phyloP scores from a whole-genome alignment of 805 yeast genomes.

The Helenozyma rhizophorensis region DNA sequence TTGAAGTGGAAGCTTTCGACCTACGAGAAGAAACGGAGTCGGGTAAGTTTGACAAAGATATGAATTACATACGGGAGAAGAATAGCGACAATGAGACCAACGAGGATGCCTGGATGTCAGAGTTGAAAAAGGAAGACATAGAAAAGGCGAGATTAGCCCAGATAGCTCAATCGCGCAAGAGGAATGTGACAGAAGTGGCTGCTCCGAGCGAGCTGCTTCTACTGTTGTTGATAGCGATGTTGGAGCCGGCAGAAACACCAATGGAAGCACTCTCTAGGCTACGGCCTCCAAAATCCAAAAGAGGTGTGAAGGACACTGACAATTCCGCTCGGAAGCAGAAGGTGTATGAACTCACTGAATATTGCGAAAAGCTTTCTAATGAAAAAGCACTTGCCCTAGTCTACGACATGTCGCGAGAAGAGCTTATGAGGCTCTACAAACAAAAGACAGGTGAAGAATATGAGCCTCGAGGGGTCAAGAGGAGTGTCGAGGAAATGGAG shows the following conservation, averaged over 20 bases:
- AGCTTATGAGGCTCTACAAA: slow-evolving; percentile 38
- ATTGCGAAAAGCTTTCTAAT: slow-evolving; percentile 41
- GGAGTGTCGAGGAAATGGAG: slow-evolving; percentile 17
- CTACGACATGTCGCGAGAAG: slow-evolving; percentile 56
- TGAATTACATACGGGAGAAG: slow-evolving; percentile 48
- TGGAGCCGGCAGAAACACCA: slow-evolving; percentile 59
- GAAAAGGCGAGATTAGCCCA: slow-evolving; percentile 36
- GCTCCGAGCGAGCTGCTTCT: slow-evolving; percentile 14
- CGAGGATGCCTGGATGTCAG: slow-evolving; percentile 18
- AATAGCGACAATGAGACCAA: slow-evolving; percentile 26
- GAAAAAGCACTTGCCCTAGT: slow-evolving; percentile 38
- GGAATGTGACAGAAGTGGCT: slow-evolving; percentile 10
- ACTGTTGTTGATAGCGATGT: slow-evolving; percentile 29
- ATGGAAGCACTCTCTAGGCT: slow-evolving; percentile 49
- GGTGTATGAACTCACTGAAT: slow-evolving; percentile 42
- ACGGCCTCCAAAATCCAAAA: slow-evolving; percentile 6
- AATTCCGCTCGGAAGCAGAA: slow-evolving; percentile 12
- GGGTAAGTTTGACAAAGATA: slow-evolving; percentile 59
- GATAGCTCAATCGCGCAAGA: slow-evolving; percentile 11
- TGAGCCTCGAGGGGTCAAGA: slow-evolving; percentile 17
- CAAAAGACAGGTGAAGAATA: slow-evolving; percentile 39
- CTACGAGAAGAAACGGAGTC: slow-evolving; percentile 52
- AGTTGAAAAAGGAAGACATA: slow-evolving; percentile 8
- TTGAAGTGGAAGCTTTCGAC: slow-evolving; percentile 58
- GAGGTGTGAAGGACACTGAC: slow-evolving; percentile 3